Percentiles rank a stretch among this genome's conserved stretches.
phyloP scores from a whole-genome alignment of 192 early-diverging fungal genomes.

The Coemansia sp. region DNA sequence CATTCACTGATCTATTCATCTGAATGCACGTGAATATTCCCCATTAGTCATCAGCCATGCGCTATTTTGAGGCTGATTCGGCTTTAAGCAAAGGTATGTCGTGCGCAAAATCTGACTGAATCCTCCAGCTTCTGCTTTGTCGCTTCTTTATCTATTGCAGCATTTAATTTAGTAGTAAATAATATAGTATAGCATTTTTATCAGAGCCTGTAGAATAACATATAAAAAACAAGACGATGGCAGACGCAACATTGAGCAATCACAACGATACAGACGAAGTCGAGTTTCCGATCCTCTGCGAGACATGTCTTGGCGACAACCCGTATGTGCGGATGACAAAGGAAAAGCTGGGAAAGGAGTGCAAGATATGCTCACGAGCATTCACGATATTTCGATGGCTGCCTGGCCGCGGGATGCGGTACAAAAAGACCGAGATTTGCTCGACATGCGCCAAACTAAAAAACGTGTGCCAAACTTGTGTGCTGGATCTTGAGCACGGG shows the following conservation, averaged over 20 bases:
- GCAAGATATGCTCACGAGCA: constrained; percentile 86
- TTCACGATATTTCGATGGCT: constrained; percentile 98
- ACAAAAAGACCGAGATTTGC: constrained; percentile 98
- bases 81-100: background rate
- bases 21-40: constrained; percentile 2
- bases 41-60: background rate
- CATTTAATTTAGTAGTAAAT: no score
- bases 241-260: background rate
- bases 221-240: background rate
- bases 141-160: background rate
- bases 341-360: constrained; percentile 70
- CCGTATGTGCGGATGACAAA: constrained; percentile 98
- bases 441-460: constrained; percentile 97
- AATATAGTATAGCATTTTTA: no score
- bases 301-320: constrained; percentile 96
- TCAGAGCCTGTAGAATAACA: background rate
- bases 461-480: constrained; percentile 97
- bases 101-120: no score
- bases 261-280: constrained; percentile 11
- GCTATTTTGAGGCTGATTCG: background rate
- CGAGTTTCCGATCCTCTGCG: constrained; percentile 90
- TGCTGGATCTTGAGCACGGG: constrained; percentile 93
- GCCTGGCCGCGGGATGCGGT: constrained; percentile 91
- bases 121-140: background rate
- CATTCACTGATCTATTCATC: background rate